Base-by-base conservation (phyloP, 169 alveolate genomes). In the Cryptosporidium sp. region DNA sequence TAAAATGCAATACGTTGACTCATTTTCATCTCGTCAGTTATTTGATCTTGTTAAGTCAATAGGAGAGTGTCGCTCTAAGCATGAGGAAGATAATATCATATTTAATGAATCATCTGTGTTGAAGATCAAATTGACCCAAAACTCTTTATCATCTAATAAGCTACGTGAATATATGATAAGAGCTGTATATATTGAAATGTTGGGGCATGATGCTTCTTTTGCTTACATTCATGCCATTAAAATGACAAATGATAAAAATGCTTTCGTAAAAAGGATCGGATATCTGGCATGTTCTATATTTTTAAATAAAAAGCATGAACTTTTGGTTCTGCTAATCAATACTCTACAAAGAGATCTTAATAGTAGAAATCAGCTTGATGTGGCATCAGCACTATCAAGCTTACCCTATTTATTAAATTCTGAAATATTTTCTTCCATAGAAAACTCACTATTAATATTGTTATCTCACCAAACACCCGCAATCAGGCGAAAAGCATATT, bases 201-300 rank as follows among this genome's bases (percentile, higher is more conserved):
- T 96, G 12, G 98, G 99, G 9, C 99, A 97, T 91, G 98, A 97
- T 85, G 98, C 98, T 33, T 75, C 97, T 35, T 96, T 97, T 86
- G 96, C 98, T 14, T 97, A 97, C 84, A 96, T 97, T 62, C 95
- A 94, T 67, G 98, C 99, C 1, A 97, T 97, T 41, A 96, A 97
- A 84, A 91, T 96, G 85, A 94, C 98, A 1, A 93, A 96, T 85
- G 95, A 95, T 71, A 94, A 94, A 91, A 94, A 92, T 87, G 80
- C 96, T 31, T 85, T 93, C 69, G 91, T 93, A 37, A 97, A 97
- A 86, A 91, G 98, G 85, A 92, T 96, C 23, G 99, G 99, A 10
- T 97, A 97, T 87, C 91, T 96, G 71, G 97, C 98, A 23, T 96
- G 98, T 85, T 91, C 97, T 67, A 91, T 96, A 41, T 96, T 96